phyloP scores from a whole-genome alignment of 1,284 basidiomycete genomes.

The Microbotryum saponariae region DNA sequence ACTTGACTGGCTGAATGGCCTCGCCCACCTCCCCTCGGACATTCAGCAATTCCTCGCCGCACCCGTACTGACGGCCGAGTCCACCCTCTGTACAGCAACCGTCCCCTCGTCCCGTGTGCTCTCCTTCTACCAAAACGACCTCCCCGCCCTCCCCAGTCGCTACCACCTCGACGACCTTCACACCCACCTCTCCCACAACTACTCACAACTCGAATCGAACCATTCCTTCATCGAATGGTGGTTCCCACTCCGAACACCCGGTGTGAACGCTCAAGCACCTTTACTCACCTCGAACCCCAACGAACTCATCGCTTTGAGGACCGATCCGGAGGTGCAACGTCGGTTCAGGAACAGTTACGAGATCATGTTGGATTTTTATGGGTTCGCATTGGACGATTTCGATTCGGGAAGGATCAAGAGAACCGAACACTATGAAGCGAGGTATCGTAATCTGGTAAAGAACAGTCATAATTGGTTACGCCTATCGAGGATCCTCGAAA shows the following conservation, averaged over 20 bases:
- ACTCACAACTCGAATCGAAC: constrained; percentile 16
- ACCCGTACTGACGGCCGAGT: constrained; percentile 1
- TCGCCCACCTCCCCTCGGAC: constrained; percentile 13
- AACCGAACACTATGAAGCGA: background rate
- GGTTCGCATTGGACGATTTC: constrained; percentile 15
- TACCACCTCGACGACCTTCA: constrained; percentile 13
- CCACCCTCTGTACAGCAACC: background rate
- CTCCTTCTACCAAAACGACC: constrained; percentile 13
- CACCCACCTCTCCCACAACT: constrained; percentile 15
- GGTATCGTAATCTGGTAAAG: constrained; percentile 17
- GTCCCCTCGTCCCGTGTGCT: constrained; percentile 2
- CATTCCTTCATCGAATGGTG: constrained; percentile 28
- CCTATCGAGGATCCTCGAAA: constrained; percentile 25
- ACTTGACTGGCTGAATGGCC: too few species aligned
- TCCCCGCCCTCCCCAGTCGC: constrained; percentile 7
- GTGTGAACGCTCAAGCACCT: too few species aligned
- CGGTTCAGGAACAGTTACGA: constrained; percentile 11
- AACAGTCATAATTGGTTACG: constrained; percentile 25
- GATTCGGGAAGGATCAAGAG: constrained; percentile 17
- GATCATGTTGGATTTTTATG: constrained; percentile 30
- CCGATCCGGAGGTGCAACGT: background rate
- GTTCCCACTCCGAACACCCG: constrained; percentile 9
- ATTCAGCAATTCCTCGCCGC: constrained; percentile 14
- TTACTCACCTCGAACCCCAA: too few species aligned
- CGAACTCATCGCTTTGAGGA: background rate